Evolutionary conservation across 805 yeast species (phyloP).

Genomic region (Candida saitoana): DNA sequence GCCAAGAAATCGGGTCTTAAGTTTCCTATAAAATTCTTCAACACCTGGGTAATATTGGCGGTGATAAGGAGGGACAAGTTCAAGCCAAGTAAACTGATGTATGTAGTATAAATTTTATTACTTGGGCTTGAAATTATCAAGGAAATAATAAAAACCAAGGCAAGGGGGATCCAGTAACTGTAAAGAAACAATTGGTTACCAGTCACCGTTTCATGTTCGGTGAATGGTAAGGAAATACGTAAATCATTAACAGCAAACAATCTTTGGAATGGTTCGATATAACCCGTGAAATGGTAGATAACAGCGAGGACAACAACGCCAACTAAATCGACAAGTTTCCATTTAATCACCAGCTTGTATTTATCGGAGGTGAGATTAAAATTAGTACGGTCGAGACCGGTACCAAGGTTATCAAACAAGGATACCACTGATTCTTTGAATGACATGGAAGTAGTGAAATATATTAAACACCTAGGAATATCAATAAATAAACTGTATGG

Average conservation of each 20-base stretch:
- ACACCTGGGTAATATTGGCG: conserved; percentile 61
- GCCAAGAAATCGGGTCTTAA: conserved; percentile 90
- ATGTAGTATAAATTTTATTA: conserved; percentile 57
- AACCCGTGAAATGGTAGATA: conserved; percentile 18
- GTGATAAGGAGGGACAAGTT: conserved; percentile 56
- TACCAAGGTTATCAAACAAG: background rate
- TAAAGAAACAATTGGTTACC: conserved; percentile 50
- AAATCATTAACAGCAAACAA: conserved; percentile 74
- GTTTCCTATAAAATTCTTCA: conserved; percentile 84
- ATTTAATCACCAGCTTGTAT: conserved; percentile 14
- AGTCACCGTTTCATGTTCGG: conserved; percentile 69
- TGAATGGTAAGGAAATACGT: conserved; percentile 77
- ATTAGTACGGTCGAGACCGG: conserved; percentile 23
- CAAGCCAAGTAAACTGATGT: conserved; percentile 65
- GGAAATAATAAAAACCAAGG: conserved; percentile 31
- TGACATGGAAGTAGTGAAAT: no score
- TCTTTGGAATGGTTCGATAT: conserved; percentile 62
- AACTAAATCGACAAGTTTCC: conserved; percentile 25
- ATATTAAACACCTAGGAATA: no score
- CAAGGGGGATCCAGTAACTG: conserved; percentile 49
- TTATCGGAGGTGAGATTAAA: conserved; percentile 18
- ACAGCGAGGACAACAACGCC: conserved; percentile 20
- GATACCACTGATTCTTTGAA: background rate
- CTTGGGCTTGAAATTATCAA: conserved; percentile 44
- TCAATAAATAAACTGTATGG: no score